Conservation (phyloP, 1,284 basidiomycete species). For the Fomes fomentarius region DNA sequence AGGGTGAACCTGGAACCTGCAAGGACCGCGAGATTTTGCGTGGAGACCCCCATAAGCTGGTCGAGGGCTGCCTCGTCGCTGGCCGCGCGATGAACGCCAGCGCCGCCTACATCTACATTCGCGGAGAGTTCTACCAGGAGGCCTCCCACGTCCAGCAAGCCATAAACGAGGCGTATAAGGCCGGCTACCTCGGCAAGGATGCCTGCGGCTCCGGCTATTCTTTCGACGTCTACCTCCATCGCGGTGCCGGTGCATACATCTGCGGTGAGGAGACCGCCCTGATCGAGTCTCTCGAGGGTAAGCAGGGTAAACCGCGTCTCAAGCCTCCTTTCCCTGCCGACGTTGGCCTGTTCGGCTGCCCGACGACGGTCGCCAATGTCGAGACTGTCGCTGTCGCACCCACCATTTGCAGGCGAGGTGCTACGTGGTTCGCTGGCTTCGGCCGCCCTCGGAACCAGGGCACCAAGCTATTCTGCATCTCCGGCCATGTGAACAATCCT, state of each 20-base stretch:
- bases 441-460: constrained; percentile 94
- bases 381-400: constrained; percentile 98
- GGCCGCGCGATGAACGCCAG: constrained; percentile 98
- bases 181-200: constrained; percentile 91
- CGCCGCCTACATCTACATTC: constrained; percentile 99
- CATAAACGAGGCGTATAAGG: constrained; percentile 93
- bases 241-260: constrained; percentile 97
- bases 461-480: constrained; percentile 95
- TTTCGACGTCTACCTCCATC: constrained; percentile 97
- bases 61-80: constrained; percentile 97
- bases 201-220: constrained; percentile 92
- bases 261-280: constrained; percentile 99
- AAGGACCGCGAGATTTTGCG: constrained; percentile 99
- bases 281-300: constrained; percentile 96
- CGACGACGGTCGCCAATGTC: constrained; percentile 97
- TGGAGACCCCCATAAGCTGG: constrained; percentile 97
- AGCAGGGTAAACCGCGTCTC: constrained; percentile 96
- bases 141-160: constrained; percentile 93
- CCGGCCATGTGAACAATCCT: constrained; percentile 97
- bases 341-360: constrained; percentile 96
- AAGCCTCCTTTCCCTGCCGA: constrained; percentile 99
- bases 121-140: constrained; percentile 97
- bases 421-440: constrained; percentile 92
- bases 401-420: constrained; percentile 92
- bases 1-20: constrained; percentile 99